A percentile compares a stretch with the other conserved stretches of the same genome.
phyloP scores from a whole-genome alignment of 495 filamentous ascomycete species.

The Talaromyces borbonicus region DNA sequence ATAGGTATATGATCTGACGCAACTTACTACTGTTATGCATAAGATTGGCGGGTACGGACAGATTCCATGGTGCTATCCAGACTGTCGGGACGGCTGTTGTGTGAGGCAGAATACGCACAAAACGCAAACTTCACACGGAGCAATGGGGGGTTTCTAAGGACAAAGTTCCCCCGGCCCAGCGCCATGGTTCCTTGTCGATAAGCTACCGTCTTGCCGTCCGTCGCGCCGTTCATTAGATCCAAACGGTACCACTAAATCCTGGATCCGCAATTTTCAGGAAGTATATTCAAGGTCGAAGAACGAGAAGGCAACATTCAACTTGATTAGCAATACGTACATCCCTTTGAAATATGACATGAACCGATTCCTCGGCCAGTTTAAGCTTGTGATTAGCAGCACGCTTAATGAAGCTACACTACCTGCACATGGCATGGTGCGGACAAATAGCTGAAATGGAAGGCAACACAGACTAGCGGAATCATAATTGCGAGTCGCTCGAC shows the following conservation, averaged over 20 bases:
- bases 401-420: too few species aligned
- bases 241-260: background rate
- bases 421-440: too few species aligned
- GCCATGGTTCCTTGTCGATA: conserved; percentile 7
- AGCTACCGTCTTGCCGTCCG: conserved; percentile 5
- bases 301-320: too few species aligned
- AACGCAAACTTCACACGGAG: background rate
- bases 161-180: conserved; percentile 3
- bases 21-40: conserved; percentile 7
- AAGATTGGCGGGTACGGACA: conserved; percentile 7
- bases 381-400: too few species aligned
- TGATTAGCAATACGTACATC: too few species aligned
- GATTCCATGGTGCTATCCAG: conserved; percentile 7
- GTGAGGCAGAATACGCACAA: background rate
- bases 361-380: too few species aligned
- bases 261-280: background rate
- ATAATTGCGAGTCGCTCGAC: too few species aligned
- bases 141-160: background rate
- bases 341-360: too few species aligned
- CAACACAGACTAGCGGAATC: too few species aligned
- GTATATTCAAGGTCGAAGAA: too few species aligned
- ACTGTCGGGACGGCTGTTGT: conserved; percentile 8
- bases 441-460: too few species aligned
- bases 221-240: background rate
- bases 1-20: conserved; percentile 5